phyloP scores from a whole-genome alignment of 768 basidiomycete species.

The Lentinus brumalis region DNA sequence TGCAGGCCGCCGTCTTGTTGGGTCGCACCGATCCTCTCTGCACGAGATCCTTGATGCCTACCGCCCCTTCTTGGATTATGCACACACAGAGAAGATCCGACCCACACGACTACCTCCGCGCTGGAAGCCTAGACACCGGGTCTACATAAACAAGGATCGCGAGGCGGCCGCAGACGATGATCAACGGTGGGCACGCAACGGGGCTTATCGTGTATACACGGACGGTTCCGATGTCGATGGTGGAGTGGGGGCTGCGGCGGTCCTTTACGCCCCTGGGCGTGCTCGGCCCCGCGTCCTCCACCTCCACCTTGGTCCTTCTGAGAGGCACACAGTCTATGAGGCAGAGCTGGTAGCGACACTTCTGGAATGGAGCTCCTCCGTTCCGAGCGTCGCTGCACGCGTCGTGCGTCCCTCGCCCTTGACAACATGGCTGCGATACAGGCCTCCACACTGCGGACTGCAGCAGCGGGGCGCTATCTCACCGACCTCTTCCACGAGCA shows the following conservation, averaged over 20 bases:
- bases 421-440: background rate
- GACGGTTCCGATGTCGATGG: slow-evolving; percentile 32
- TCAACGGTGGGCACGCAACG: background rate
- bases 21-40: slow-evolving; percentile 21
- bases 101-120: slow-evolving; percentile 8
- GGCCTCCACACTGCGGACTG: background rate
- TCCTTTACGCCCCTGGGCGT: slow-evolving; percentile 16
- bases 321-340: slow-evolving; percentile 32
- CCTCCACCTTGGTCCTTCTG: slow-evolving; percentile 22
- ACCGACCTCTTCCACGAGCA: slow-evolving; percentile 4
- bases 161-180: slow-evolving; percentile 12
- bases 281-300: background rate
- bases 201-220: slow-evolving; percentile 23
- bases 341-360: slow-evolving; percentile 32
- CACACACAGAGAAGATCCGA: slow-evolving; percentile 18
- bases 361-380: slow-evolving; percentile 27
- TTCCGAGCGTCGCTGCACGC: background rate
- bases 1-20: slow-evolving; percentile 5
- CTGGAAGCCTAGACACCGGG: slow-evolving; percentile 3
- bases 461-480: slow-evolving; percentile 11
- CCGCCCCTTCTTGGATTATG: slow-evolving; percentile 7
- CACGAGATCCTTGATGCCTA: slow-evolving; percentile 23
- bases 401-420: background rate
- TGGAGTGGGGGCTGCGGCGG: slow-evolving; percentile 32
- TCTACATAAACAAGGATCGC: background rate